Percentiles rank a stretch among this genome's conserved stretches.
Conservation (phyloP, 148 eudicot genomes). For the Chenopodium quinoa region DNA sequence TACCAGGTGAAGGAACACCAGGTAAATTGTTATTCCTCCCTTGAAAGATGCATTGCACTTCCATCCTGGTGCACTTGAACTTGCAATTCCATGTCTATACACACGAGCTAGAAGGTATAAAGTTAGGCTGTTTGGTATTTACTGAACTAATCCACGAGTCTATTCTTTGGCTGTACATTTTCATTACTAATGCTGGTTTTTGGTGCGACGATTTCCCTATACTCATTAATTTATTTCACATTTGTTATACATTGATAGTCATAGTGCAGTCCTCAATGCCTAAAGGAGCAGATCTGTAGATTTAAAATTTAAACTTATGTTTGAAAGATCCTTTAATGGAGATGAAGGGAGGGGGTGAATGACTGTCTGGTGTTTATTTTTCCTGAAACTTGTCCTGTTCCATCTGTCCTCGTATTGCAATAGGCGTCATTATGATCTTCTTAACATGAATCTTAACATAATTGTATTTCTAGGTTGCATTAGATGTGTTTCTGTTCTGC, state of each 20-base stretch:
- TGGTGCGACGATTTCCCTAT: background rate
- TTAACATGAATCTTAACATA: too few relatives aligned
- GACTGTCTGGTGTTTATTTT: too few relatives aligned
- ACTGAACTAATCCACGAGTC: background rate
- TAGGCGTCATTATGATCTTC: too few relatives aligned
- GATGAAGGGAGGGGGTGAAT: too few relatives aligned
- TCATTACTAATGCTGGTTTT: background rate
- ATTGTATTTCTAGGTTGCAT: too few relatives aligned
- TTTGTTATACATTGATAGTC: background rate
- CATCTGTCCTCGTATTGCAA: too few relatives aligned
- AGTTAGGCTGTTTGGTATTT: background rate
- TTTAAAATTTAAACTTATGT: too few relatives aligned
- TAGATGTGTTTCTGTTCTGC: too few relatives aligned
- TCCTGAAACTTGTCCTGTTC: too few relatives aligned
- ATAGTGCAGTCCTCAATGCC: background rate
- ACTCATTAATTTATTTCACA: background rate
- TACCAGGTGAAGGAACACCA: conserved; percentile 8
- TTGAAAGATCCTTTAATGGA: too few relatives aligned
- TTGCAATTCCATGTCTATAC: background rate
- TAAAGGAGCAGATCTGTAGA: background rate
- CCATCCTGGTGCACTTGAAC: background rate
- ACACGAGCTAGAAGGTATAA: background rate
- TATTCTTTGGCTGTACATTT: background rate
- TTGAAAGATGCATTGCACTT: background rate
- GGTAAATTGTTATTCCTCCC: background rate